Conservation (phyloP, 371 early-diverging fungal genomes). For the Actinomortierella ambigua region DNA sequence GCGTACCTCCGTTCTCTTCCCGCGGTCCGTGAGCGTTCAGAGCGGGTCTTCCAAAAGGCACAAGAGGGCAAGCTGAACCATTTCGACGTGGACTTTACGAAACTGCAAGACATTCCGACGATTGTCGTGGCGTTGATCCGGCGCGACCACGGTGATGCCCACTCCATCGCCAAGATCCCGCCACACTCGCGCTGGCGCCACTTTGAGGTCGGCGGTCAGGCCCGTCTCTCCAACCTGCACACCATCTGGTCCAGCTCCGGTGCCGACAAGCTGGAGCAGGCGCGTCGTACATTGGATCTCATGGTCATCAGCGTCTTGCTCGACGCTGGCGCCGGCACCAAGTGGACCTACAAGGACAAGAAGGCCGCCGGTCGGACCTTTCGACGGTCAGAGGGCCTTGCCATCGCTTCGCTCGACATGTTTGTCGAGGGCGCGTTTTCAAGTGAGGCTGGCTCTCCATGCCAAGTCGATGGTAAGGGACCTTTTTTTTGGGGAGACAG, state of each 20-base stretch:
- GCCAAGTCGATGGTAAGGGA: conserved; percentile 75
- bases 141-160: conserved; percentile 68
- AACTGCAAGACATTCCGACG: conserved; percentile 68
- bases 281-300: conserved; percentile 81
- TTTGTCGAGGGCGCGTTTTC: conserved; percentile 84
- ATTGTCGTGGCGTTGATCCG: conserved; percentile 68
- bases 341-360: conserved; percentile 72
- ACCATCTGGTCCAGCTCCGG: conserved; percentile 29
- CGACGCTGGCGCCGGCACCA: conserved; percentile 92
- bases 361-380: conserved; percentile 52
- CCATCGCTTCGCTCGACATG: conserved; percentile 87
- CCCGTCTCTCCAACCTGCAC: conserved; percentile 55
- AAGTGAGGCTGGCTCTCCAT: conserved; percentile 53
- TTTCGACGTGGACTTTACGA: conserved; percentile 71
- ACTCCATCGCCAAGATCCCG: conserved; percentile 64
- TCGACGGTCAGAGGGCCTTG: conserved; percentile 87
- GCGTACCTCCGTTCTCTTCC: conserved; percentile 71
- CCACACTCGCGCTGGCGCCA: conserved; percentile 92
- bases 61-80: conserved; percentile 55
- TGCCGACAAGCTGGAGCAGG: conserved; percentile 59
- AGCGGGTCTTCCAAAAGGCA: conserved; percentile 67
- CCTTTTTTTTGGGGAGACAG: conserved; percentile 6
- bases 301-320: conserved; percentile 89
- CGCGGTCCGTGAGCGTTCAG: conserved; percentile 80
- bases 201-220: conserved; percentile 67